These are phyloP conservation scores for Kitagawia praeruptora DNA, from an alignment of 129 eudicot species.

Conservation along the genomic window DNA sequence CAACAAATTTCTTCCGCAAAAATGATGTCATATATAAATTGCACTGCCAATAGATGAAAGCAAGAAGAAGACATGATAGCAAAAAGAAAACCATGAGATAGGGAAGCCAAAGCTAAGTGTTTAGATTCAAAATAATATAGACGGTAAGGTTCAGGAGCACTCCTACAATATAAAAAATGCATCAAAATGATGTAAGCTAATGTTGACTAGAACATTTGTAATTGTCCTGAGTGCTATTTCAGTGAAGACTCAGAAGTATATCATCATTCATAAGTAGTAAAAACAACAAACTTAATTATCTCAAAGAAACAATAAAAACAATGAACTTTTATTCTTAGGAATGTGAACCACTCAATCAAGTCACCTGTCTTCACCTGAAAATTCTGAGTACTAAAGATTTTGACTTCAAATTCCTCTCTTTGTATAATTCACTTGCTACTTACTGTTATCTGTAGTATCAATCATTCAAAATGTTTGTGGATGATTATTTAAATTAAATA, in stretches of 20 bases:
- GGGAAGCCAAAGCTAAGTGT: neutral
- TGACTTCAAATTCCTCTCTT: neutral
- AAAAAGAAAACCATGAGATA: neutral
- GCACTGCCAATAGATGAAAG: slow-evolving; percentile 54
- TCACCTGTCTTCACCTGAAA: neutral
- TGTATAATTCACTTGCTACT: neutral
- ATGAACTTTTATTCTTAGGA: too few species aligned
- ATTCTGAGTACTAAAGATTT: neutral
- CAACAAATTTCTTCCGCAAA: slow-evolving; percentile 84
- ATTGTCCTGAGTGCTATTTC: neutral
- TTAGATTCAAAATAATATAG: neutral
- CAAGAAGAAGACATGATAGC: neutral
- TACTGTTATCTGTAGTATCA: neutral
- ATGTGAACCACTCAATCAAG: neutral
- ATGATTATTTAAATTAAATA: slow-evolving; percentile 13
- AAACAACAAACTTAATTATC: neutral
- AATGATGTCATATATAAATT: slow-evolving; percentile 52
- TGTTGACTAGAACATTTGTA: neutral
- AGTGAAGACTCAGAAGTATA: neutral
- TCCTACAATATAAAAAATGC: neutral
- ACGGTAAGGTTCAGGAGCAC: neutral
- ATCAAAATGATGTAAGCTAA: neutral
- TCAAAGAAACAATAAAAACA: neutral
- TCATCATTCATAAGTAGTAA: neutral
- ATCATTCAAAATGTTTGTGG: too few species aligned